Evolutionary conservation across 2,329 filamentous ascomycete species (phyloP).

Genomic region (Alternaria triticina): DNA sequence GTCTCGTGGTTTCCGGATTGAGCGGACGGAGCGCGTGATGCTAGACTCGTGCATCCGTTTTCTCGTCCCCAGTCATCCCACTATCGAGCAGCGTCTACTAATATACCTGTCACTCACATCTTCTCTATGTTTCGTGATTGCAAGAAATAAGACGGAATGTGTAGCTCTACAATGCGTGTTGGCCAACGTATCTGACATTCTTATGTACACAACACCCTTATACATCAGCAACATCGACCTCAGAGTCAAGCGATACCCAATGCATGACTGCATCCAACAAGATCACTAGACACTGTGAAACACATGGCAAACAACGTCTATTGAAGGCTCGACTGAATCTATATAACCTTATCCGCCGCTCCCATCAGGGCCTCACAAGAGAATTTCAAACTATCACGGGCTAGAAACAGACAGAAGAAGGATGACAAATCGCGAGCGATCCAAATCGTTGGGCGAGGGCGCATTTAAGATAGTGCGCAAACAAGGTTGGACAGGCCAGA

Average conservation of each 20-base stretch:
- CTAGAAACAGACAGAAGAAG: background rate
- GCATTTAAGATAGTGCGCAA: background rate
- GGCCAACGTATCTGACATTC: background rate
- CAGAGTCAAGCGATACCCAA: background rate
- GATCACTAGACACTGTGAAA: background rate
- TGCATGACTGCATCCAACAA: background rate
- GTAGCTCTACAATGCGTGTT: background rate
- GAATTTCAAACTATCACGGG: background rate
- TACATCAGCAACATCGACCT: background rate
- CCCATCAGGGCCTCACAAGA: background rate
- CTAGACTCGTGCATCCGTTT: background rate
- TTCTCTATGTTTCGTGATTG: background rate
- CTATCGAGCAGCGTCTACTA: background rate
- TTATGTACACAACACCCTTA: background rate
- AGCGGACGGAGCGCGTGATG: background rate
- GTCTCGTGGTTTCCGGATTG: background rate
- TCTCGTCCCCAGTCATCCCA: background rate
- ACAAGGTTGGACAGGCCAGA: background rate
- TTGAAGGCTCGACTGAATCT: background rate
- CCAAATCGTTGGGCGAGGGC: background rate
- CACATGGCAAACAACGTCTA: background rate
- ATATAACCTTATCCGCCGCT: background rate
- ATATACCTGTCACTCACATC: background rate
- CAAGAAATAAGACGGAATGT: background rate
- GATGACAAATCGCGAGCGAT: background rate